Evolutionary conservation across 495 filamentous ascomycete genomes (phyloP).

Genomic region (Chaetomium fimeti): DNA sequence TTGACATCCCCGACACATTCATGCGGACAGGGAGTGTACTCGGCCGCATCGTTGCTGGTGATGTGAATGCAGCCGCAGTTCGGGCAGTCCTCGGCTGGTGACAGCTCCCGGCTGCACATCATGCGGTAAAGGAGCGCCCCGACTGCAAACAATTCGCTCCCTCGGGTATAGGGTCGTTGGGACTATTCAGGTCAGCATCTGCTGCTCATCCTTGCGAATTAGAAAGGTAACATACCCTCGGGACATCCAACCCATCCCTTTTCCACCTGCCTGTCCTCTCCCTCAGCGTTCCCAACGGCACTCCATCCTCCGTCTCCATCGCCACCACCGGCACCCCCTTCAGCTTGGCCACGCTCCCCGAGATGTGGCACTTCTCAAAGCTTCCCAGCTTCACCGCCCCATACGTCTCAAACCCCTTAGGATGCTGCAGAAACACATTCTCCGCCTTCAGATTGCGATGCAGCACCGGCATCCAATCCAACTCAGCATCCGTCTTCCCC

Average conservation of each 20-base stretch:
- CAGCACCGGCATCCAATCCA: constrained; percentile 48
- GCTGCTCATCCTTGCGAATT: background rate
- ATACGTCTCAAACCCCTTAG: constrained; percentile 48
- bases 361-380: constrained; percentile 38
- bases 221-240: constrained; percentile 15
- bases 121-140: constrained; percentile 41
- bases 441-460: constrained; percentile 43
- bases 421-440: constrained; percentile 48
- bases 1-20: constrained; percentile 31
- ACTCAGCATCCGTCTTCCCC: constrained; percentile 19
- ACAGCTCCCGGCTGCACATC: constrained; percentile 37
- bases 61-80: constrained; percentile 30
- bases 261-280: constrained; percentile 13
- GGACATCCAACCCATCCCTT: constrained; percentile 5
- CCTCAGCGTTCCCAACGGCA: constrained; percentile 15
- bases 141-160: constrained; percentile 39
- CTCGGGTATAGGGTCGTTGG: constrained; percentile 32
- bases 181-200: constrained; percentile 22
- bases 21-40: background rate
- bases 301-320: constrained; percentile 11
- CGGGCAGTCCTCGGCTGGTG: constrained; percentile 32
- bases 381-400: constrained; percentile 50
- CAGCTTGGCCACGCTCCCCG: constrained; percentile 29
- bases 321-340: constrained; percentile 18
- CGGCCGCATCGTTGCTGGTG: background rate